Evolutionary conservation across 345 rosid species (phyloP).

Genomic region (Odontarrhena argentea): DNA sequence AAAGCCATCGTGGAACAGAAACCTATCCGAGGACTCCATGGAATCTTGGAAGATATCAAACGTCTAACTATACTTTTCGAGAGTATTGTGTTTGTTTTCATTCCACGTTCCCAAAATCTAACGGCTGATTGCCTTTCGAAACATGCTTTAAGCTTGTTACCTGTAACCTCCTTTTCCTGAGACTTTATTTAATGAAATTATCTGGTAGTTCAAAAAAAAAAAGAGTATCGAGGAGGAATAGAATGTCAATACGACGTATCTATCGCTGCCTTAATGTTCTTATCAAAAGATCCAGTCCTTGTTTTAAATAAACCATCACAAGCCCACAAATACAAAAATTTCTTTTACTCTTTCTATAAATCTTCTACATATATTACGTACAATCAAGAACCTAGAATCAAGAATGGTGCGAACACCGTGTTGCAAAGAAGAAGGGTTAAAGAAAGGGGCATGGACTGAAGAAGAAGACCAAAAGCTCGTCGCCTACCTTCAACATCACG

Average conservation of each 20-base stretch:
- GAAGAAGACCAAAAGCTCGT: slow-evolving; percentile 51
- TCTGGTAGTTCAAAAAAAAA: no score
- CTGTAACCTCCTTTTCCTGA: no score
- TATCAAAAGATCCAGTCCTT: slow-evolving; percentile 34
- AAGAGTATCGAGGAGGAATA: slow-evolving; percentile 11
- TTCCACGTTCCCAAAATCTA: no score
- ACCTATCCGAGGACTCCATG: no score
- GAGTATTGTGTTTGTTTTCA: no score
- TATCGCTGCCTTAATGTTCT: slow-evolving; percentile 37
- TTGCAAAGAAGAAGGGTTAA: slow-evolving; percentile 41
- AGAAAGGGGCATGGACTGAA: slow-evolving; percentile 53
- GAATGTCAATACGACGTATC: slow-evolving; percentile 31
- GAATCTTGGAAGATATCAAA: no score
- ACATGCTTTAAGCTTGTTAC: no score
- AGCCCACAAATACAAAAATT: background rate
- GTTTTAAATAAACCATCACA: slow-evolving; percentile 11
- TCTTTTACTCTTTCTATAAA: background rate
- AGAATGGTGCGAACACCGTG: slow-evolving; percentile 49
- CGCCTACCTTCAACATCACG: slow-evolving; percentile 38
- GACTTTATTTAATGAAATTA: no score
- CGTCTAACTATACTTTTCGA: no score
- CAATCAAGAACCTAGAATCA: slow-evolving; percentile 9
- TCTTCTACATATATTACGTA: background rate
- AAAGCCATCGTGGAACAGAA: no score
- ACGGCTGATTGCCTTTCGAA: no score